These are phyloP conservation scores for Pichia gijzeniarum DNA, from an alignment of 805 yeast genomes.

Conservation along the genomic window DNA sequence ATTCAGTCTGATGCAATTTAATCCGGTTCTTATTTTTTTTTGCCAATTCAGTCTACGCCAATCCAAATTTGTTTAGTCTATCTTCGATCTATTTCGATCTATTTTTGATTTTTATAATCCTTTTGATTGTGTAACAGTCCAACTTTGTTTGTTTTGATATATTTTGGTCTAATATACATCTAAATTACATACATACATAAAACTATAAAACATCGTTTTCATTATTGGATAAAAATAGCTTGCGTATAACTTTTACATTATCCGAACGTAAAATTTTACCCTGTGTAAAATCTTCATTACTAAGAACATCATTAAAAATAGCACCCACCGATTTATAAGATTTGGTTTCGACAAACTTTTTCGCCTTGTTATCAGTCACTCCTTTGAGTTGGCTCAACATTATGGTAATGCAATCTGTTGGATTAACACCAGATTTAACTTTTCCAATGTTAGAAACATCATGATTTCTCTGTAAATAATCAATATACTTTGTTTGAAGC, in stretches of 20 bases:
- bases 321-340: conserved; percentile 8
- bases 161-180: neutral
- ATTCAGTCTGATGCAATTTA: too few relatives aligned
- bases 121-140: too few relatives aligned
- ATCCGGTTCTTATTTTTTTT: conserved; percentile 1
- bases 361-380: conserved; percentile 48
- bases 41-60: conserved; percentile 1
- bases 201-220: conserved; percentile 20
- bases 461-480: conserved; percentile 47
- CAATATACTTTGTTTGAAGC: conserved; percentile 46
- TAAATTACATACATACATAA: neutral
- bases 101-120: too few relatives aligned
- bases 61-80: too few relatives aligned
- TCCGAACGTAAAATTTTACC: conserved; percentile 34
- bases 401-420: conserved; percentile 40
- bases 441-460: conserved; percentile 50
- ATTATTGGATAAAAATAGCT: conserved; percentile 43
- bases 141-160: too few relatives aligned
- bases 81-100: too few relatives aligned
- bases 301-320: neutral
- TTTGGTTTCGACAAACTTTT: conserved; percentile 33
- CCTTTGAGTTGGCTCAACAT: conserved; percentile 51
- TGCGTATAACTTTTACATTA: conserved; percentile 42
- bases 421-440: conserved; percentile 47
- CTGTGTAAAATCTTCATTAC: conserved; percentile 8